A percentile compares a stretch with the other conserved stretches of the same genome.
Conservation (phyloP, 2,329 filamentous ascomycete genomes). For the Hyphodiscus sp. region DNA sequence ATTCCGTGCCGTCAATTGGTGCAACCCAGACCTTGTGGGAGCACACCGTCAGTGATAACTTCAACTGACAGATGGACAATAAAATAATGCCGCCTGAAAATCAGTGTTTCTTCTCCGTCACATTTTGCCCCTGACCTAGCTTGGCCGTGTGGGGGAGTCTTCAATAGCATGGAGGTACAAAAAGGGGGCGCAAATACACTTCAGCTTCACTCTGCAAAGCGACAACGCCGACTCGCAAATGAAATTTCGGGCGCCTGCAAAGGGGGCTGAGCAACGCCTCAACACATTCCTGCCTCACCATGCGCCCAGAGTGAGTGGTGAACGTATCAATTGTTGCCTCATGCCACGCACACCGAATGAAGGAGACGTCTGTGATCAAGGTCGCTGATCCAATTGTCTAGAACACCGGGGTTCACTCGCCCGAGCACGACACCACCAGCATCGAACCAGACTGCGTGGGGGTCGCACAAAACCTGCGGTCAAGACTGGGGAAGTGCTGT, state of each 20-base stretch:
- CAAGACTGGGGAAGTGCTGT: background rate
- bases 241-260: background rate
- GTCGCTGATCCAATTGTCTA: background rate
- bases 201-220: background rate
- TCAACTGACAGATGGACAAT: too few species aligned
- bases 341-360: background rate
- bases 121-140: background rate
- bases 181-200: background rate
- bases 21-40: too few species aligned
- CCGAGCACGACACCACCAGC: background rate
- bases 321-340: background rate
- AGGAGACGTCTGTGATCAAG: background rate
- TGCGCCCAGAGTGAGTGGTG: background rate
- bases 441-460: background rate
- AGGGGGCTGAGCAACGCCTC: background rate
- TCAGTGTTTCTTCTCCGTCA: background rate
- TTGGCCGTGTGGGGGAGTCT: background rate
- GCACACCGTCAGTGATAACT: too few species aligned
- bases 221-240: background rate
- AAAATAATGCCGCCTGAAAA: background rate
- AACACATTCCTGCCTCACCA: background rate
- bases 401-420: background rate
- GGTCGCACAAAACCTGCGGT: background rate
- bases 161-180: background rate
- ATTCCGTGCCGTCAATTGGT: too few species aligned